Conservation (phyloP, 306 rosid genomes). For the Medicago arabica region DNA sequence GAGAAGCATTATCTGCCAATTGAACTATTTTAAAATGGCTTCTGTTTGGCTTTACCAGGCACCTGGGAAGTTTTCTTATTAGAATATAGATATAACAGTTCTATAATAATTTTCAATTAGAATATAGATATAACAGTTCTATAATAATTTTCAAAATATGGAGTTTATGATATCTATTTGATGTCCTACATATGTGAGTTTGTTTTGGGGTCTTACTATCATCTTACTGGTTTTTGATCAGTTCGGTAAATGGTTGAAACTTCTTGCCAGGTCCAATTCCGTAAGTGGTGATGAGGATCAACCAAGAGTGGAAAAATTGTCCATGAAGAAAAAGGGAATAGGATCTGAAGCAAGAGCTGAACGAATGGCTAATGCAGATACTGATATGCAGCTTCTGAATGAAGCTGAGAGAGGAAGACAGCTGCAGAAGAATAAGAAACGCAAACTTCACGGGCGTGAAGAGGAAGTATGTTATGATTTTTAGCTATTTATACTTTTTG, state of each 20-base stretch:
- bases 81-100: constrained; percentile 2
- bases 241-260: constrained; percentile 32
- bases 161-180: background rate
- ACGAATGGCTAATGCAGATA: constrained; percentile 76
- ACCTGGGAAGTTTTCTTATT: constrained; percentile 9
- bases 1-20: constrained; percentile 3
- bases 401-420: constrained; percentile 85
- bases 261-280: constrained; percentile 56
- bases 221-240: constrained; percentile 7
- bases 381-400: constrained; percentile 79
- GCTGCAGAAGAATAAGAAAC: constrained; percentile 86
- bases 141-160: constrained; percentile 2
- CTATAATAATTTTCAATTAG: background rate
- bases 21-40: constrained; percentile 19
- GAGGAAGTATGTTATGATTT: constrained; percentile 68
- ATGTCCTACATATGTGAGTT: constrained; percentile 25
- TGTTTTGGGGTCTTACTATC: constrained; percentile 26
- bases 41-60: constrained; percentile 26
- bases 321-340: constrained; percentile 79
- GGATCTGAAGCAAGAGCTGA: constrained; percentile 91
- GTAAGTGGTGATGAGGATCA: constrained; percentile 60
- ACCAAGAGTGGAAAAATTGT: constrained; percentile 68
- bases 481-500: constrained; percentile 1
- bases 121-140: constrained; percentile 1
- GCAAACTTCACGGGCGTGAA: constrained; percentile 87